Evolutionary conservation across 495 filamentous ascomycete genomes (phyloP).

Genomic region (Penicillium subrubescens): DNA sequence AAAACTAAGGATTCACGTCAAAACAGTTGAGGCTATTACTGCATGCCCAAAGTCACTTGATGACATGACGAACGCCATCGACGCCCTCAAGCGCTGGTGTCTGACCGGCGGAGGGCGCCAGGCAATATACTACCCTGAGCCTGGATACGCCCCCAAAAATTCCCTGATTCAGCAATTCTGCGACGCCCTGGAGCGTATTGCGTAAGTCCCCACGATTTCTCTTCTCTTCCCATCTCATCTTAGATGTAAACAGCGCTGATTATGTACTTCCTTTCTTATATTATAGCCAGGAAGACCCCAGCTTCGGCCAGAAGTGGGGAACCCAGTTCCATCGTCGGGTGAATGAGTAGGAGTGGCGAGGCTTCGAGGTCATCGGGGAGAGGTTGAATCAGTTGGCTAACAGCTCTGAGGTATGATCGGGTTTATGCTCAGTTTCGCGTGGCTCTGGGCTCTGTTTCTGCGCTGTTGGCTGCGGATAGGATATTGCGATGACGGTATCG

Average conservation of each 20-base stretch:
- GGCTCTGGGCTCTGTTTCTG: not conserved
- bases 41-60: too few species aligned
- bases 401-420: too few species aligned
- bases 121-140: not conserved
- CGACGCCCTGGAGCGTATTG: constrained; percentile 1
- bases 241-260: not conserved
- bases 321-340: not conserved
- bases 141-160: not conserved
- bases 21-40: too few species aligned
- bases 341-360: too few species aligned
- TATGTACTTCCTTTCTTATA: too few species aligned
- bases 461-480: not conserved
- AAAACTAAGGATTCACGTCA: too few species aligned
- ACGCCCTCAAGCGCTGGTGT: not conserved
- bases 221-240: not conserved
- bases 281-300: not conserved
- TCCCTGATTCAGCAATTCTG: not conserved
- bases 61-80: not conserved
- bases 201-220: not conserved
- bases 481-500: not conserved
- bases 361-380: too few species aligned
- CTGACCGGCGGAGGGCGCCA: constrained; percentile 7
- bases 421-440: too few species aligned
- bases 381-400: too few species aligned
- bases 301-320: not conserved